phyloP scores from a whole-genome alignment of 176 grass and related monocot species.

The Lolium multiflorum region DNA sequence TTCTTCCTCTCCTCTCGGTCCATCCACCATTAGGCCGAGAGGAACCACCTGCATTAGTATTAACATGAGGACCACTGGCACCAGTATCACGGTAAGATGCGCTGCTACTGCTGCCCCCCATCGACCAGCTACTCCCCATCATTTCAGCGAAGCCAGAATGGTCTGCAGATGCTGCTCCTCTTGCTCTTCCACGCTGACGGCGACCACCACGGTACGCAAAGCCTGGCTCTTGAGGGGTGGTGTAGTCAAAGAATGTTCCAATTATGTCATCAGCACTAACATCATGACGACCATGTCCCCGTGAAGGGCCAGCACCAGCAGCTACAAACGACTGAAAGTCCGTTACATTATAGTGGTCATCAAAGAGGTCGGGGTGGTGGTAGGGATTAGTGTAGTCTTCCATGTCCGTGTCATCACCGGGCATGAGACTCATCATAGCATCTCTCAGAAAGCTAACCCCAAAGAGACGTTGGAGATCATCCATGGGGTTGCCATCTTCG shows the following conservation, averaged over 20 bases:
- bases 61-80: neutral
- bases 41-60: neutral
- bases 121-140: neutral
- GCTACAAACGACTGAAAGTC: neutral
- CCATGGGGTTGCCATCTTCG: slow-evolving; percentile 27
- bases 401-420: no score
- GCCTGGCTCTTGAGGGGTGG: neutral
- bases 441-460: neutral
- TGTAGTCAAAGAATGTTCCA: neutral
- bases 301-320: slow-evolving; percentile 2
- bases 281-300: slow-evolving; percentile 5
- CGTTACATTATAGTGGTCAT: neutral
- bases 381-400: neutral
- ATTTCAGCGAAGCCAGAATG: neutral
- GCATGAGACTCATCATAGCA: neutral
- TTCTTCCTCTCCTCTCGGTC: slow-evolving; percentile 53
- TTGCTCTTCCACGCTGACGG: slow-evolving; percentile 1
- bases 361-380: neutral
- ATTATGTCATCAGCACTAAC: slow-evolving; percentile 1
- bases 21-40: slow-evolving; percentile 18
- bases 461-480: neutral
- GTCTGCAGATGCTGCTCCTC: slow-evolving; percentile 4
- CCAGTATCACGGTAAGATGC: neutral
- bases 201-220: neutral
- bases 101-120: neutral